Conservation (phyloP, 2,329 filamentous ascomycete genomes). For the Trichoderma breve region DNA sequence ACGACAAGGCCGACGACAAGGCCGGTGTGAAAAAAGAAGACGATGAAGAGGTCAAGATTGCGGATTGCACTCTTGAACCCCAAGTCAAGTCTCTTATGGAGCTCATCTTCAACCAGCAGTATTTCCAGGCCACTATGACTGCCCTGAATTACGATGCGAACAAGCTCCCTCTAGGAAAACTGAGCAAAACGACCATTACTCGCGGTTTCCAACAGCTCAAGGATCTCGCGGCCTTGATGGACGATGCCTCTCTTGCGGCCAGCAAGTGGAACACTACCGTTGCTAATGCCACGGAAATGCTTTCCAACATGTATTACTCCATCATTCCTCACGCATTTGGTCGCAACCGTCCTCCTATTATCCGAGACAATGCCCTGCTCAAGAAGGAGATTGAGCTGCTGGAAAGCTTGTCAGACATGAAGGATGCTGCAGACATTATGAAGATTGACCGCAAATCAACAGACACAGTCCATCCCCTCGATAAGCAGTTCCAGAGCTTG, state of each 20-base stretch:
- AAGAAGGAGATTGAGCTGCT: constrained; percentile 78
- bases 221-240: constrained; percentile 66
- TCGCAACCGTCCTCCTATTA: constrained; percentile 68
- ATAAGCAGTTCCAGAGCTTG: constrained; percentile 69
- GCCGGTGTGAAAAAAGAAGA: constrained; percentile 39
- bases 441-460: constrained; percentile 55
- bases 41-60: constrained; percentile 34
- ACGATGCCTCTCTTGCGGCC: constrained; percentile 47
- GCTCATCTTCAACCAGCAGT: constrained; percentile 78
- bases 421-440: constrained; percentile 75
- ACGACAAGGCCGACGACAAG: constrained; percentile 27
- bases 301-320: constrained; percentile 79
- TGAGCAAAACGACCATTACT: constrained; percentile 74
- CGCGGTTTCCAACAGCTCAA: constrained; percentile 76
- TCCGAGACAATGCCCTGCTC: constrained; percentile 54
- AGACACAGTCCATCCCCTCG: constrained; percentile 61
- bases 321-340: constrained; percentile 81
- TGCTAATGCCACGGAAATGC: constrained; percentile 50
- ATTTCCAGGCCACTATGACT: constrained; percentile 66
- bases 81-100: constrained; percentile 68
- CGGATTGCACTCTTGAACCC: constrained; percentile 56
- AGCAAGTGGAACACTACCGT: constrained; percentile 42
- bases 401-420: constrained; percentile 81
- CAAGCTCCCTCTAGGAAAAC: constrained; percentile 80
- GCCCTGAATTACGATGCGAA: constrained; percentile 68